Evolutionary conservation across 2,329 filamentous ascomycete species (phyloP).

Genomic region (Neonectria punicea): DNA sequence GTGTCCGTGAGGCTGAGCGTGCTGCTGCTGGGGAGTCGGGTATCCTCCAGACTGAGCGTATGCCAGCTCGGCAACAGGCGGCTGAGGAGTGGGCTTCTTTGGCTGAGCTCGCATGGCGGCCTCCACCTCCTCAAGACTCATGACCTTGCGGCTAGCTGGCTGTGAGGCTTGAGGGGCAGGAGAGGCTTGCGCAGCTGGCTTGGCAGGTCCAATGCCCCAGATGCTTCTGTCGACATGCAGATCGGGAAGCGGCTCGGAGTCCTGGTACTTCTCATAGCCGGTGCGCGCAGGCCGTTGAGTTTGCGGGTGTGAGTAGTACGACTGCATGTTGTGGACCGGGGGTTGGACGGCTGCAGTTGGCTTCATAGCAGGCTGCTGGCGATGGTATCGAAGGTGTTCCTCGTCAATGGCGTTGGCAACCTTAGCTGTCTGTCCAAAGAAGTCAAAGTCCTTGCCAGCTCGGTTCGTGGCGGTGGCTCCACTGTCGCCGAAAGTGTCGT

Average conservation of each 20-base stretch:
- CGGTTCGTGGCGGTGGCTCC: constrained; percentile 54
- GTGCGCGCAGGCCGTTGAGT: constrained; percentile 66
- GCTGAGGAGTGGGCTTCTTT: constrained; percentile 58
- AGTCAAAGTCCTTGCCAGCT: constrained; percentile 95
- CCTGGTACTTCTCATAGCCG: constrained; percentile 92
- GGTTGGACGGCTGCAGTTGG: constrained; percentile 47
- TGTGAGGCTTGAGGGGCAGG: constrained; percentile 41
- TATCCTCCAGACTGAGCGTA: constrained; percentile 44
- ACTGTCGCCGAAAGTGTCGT: constrained; percentile 83
- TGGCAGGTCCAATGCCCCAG: constrained; percentile 80
- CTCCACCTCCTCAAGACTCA: constrained; percentile 98
- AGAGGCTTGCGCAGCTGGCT: constrained; percentile 48
- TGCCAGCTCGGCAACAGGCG: constrained; percentile 41
- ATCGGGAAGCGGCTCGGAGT: constrained; percentile 85
- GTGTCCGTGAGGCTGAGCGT: constrained; percentile 49
- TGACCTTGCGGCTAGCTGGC: constrained; percentile 74
- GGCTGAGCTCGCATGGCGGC: constrained; percentile 84
- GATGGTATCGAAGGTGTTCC: constrained; percentile 85
- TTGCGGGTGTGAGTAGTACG: constrained; percentile 38
- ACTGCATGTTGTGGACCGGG: constrained; percentile 50
- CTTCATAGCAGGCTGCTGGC: constrained; percentile 72
- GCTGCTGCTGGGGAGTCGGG: constrained; percentile 44
- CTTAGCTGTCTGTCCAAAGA: constrained; percentile 91
- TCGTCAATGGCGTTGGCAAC: constrained; percentile 88
- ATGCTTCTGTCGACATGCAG: constrained; percentile 93